Evolutionary conservation across 2,329 filamentous ascomycete species (phyloP).

Genomic region (Aspergillus floridensis): DNA sequence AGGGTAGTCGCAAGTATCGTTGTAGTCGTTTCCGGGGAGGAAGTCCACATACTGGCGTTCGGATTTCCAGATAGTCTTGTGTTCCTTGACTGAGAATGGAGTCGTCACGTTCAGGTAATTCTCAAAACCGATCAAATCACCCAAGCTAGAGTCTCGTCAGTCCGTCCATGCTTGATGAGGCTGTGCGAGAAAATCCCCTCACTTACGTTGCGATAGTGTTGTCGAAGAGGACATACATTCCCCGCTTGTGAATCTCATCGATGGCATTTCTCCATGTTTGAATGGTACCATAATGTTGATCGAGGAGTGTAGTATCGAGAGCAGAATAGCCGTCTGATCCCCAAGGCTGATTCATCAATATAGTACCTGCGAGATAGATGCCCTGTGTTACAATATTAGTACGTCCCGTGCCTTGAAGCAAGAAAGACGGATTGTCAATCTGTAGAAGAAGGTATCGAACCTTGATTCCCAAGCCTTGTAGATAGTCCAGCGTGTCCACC

Average conservation of each 20-base stretch:
- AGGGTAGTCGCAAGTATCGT: slow-evolving; percentile 57
- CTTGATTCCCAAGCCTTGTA: slow-evolving; percentile 64
- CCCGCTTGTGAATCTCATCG: slow-evolving; percentile 58
- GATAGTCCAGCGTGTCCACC: slow-evolving; percentile 61
- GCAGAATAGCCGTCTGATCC: slow-evolving; percentile 59
- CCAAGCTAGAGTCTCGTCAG: slow-evolving; percentile 38
- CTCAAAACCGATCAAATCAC: slow-evolving; percentile 62
- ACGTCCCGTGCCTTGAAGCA: background rate
- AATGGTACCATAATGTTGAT: slow-evolving; percentile 61
- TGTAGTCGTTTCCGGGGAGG: slow-evolving; percentile 52
- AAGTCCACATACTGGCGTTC: slow-evolving; percentile 59
- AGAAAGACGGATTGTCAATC: background rate
- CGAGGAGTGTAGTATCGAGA: slow-evolving; percentile 61
- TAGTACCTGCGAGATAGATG: slow-evolving; percentile 62
- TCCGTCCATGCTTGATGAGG: background rate
- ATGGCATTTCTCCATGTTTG: slow-evolving; percentile 58
- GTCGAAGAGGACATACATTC: slow-evolving; percentile 66
- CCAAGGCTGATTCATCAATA: slow-evolving; percentile 65
- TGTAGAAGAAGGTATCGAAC: slow-evolving; percentile 27
- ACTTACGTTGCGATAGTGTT: slow-evolving; percentile 63
- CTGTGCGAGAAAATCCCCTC: background rate
- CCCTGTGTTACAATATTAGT: slow-evolving; percentile 38
- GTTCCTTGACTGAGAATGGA: slow-evolving; percentile 55
- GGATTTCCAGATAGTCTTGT: slow-evolving; percentile 58
- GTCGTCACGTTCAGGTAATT: slow-evolving; percentile 59